Evolutionary conservation across 2,329 filamentous ascomycete species (phyloP), one percentile per base, ranked within the genome.

Genomic region (Trichoderma sp.): DNA sequence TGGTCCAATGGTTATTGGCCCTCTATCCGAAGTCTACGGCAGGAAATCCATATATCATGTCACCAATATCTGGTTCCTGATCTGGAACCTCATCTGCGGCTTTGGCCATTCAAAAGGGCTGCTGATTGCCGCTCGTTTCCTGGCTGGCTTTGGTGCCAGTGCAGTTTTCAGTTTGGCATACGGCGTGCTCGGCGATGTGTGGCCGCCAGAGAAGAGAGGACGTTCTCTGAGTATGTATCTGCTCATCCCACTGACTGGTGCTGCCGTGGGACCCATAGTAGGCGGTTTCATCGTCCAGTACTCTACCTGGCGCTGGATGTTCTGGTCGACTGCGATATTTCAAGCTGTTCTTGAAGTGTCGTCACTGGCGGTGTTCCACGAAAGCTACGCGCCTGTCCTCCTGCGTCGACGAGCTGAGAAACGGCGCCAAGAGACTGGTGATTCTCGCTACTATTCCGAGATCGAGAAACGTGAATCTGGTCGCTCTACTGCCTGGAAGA

Each of bases 21-120:
- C 82, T 0, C 68, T 84, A 5, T 84, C 84, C 0, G 85, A 87
- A 69, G 76, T 85, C 0, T 86, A 82, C 63, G 85, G 84, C 0
- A 75, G 85, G 0, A 74, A 79, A 59, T 70, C 71, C 0, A 74
- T 86, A 11, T 74, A 84, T 5, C 83, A 84, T 51, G 64, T 73
- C 0, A 81, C 81, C 1, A 87, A 84, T 68, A 43, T 84, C 1
- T 81, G 83, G 79, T 86, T 87, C 73, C 74, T 87, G 2, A 68
- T 81, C 49, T 85, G 84, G 80, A 84, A 84, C 71, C 70, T 85
- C 8, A 76, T 78, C 2, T 84, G 83, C 68, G 79, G 82, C 3
- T 81, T 82, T 63, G 75, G 83, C 5, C 75, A 71, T 1, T 76
- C 78, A 3, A 79, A 82, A 64, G 75, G 77, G 6, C 58, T 80